Evolutionary conservation across 1,284 basidiomycete genomes (phyloP), one percentile per base, ranked within the genome.

Genomic region (Trametes versicolor): DNA sequence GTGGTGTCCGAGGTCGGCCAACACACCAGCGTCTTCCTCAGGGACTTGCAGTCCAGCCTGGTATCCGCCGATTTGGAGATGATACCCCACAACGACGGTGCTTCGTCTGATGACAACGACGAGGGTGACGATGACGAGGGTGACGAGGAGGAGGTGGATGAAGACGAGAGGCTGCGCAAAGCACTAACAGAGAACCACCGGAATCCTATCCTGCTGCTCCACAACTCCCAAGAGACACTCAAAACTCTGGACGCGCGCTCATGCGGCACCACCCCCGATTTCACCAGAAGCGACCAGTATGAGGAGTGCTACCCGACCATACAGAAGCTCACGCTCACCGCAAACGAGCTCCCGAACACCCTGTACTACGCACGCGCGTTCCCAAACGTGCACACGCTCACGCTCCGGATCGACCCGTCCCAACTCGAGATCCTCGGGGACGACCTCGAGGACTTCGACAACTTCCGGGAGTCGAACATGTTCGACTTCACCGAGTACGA

Each of bases 241-340:
- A 19, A 34, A 34, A 4, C 17, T 23, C 43, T 63, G 15, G 25
- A 12, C 6, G 48, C 27, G 12, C 1, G 17, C 15, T 27, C 5
- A 10, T 37, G 50, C 13, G 51, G 53, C 19, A 47, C 51, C 15
- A 32, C 8, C 4, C 29, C 29, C 29, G 8, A 3, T 4, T 27
- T 34, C 43, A 21, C 78, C 5, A 58, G 71, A 5, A 61, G 65
- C 17, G 75, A 79, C 17, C 66, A 72, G 6, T 64, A 60, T 53
- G 32, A 60, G 32, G 13, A 53, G 32, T 5, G 41, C 36, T 63
- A 63, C 32, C 56, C 57, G 17, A 17, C 43, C 32, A 19, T 56
- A 9, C 48, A 29, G n/a, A 13, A n/a, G 19, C 47, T 60, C 29
- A 55, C 29, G 34, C 63, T 64, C 29, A 1, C 6, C 21, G 36